Conservation (phyloP, 2,329 filamentous ascomycete genomes). For the Xylariomycetidae sp. region DNA sequence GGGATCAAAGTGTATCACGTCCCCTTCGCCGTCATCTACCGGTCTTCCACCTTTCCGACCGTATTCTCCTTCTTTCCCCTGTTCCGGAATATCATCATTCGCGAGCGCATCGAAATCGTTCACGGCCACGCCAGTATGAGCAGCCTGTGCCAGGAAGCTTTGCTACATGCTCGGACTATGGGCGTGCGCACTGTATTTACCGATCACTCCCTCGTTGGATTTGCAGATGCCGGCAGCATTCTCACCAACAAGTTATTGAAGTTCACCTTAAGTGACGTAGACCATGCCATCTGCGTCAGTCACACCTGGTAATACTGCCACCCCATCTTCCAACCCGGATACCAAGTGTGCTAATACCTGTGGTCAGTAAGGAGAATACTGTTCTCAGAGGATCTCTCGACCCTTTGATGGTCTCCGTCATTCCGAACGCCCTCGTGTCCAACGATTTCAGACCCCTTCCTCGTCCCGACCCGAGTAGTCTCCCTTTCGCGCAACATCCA, state of each 20-base stretch:
- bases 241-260: conserved; percentile 96
- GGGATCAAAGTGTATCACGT: conserved; percentile 98
- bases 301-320: conserved; percentile 72
- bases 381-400: conserved; percentile 91
- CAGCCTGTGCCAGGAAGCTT: conserved; percentile 88
- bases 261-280: conserved; percentile 91
- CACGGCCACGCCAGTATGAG: conserved; percentile 95
- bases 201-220: conserved; percentile 94
- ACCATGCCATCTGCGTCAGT: conserved; percentile 97
- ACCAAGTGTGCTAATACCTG: conserved; percentile 18
- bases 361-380: conserved; percentile 85
- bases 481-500: conserved; percentile 35
- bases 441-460: conserved; percentile 82
- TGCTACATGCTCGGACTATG: conserved; percentile 94
- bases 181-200: conserved; percentile 93
- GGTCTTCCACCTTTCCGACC: conserved; percentile 87
- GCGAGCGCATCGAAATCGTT: conserved; percentile 93
- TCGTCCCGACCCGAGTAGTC: conserved; percentile 32
- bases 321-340: conserved; percentile 1
- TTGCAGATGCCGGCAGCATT: conserved; percentile 92
- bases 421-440: conserved; percentile 94
- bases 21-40: conserved; percentile 92
- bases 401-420: conserved; percentile 94
- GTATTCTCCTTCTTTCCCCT: conserved; percentile 98
- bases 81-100: conserved; percentile 92